phyloP scores from a whole-genome alignment of 345 rosid species.

The Eucalyptus marginata region DNA sequence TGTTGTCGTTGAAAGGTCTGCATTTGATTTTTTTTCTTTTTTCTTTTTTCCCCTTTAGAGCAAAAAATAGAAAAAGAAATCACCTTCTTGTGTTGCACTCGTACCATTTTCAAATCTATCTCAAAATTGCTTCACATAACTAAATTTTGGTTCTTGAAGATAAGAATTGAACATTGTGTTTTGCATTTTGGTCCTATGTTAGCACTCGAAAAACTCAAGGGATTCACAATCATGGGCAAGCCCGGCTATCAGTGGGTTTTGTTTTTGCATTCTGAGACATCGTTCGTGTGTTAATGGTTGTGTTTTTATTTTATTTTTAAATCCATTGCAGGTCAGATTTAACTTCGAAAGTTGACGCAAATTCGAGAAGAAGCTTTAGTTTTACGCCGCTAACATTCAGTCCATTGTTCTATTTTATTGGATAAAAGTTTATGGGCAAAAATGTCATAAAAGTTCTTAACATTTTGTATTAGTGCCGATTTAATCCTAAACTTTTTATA shows the following conservation, averaged over 20 bases:
- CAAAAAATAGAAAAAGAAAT: too few species aligned
- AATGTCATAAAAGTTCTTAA: too few species aligned
- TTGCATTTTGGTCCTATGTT: not conserved
- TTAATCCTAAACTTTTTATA: too few species aligned
- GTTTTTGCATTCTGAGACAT: not conserved
- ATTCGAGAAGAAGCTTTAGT: not conserved
- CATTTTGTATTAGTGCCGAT: rapidly evolving
- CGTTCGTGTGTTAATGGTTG: not conserved
- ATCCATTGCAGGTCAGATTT: not conserved
- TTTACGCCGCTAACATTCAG: not conserved
- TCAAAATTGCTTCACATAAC: not conserved
- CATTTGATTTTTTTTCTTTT: too few species aligned
- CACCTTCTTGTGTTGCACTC: not conserved
- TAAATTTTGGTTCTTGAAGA: not conserved
- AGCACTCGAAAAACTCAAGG: not conserved
- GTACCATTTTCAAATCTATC: not conserved
- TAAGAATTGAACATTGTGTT: not conserved
- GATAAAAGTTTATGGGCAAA: too few species aligned
- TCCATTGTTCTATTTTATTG: too few species aligned
- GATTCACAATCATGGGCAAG: not conserved
- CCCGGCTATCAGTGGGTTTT: not conserved
- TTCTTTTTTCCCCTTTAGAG: too few species aligned
- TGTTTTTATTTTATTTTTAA: too few species aligned
- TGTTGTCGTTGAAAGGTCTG: too few species aligned
- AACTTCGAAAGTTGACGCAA: not conserved